These are phyloP conservation scores for Edhazardia aedis DNA, from an alignment of 371 early-diverging fungal genomes.

Conservation along the genomic window DNA sequence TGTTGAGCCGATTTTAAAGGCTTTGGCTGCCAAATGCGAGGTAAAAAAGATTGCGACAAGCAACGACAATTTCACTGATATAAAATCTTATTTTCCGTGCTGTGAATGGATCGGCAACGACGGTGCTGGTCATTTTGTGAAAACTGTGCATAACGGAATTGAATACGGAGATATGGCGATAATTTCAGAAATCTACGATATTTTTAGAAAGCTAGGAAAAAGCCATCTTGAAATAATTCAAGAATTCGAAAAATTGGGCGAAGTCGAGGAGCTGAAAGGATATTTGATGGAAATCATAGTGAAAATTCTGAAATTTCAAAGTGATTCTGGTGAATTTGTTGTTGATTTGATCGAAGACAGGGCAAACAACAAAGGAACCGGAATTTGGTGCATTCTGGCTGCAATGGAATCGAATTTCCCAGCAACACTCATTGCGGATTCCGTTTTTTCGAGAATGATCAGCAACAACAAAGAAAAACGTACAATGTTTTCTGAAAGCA, in stretches of 20 bases:
- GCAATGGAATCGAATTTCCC: conserved; percentile 73
- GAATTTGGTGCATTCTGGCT: conserved; percentile 83
- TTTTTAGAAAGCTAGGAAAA: conserved; percentile 61
- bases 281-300: conserved; percentile 81
- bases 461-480: conserved; percentile 78
- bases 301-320: conserved; percentile 69
- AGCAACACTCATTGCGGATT: conserved; percentile 78
- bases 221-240: conserved; percentile 62
- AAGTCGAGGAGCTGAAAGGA: conserved; percentile 64
- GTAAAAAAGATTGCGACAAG: conserved; percentile 64
- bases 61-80: no score
- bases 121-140: conserved; percentile 94
- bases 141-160: conserved; percentile 99
- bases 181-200: conserved; percentile 76
- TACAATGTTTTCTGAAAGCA: conserved; percentile 58
- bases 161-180: conserved; percentile 98
- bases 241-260: conserved; percentile 71
- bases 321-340: conserved; percentile 57
- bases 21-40: conserved; percentile 48
- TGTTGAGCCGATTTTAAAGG: conserved; percentile 1
- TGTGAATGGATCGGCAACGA: conserved; percentile 93
- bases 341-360: conserved; percentile 80
- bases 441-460: conserved; percentile 79
- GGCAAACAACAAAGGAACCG: conserved; percentile 90
- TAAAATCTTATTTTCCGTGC: no score